Evolutionary conservation across 1,139 yeast genomes (phyloP).

Genomic region (Keqinozyma sinolaborantium): DNA sequence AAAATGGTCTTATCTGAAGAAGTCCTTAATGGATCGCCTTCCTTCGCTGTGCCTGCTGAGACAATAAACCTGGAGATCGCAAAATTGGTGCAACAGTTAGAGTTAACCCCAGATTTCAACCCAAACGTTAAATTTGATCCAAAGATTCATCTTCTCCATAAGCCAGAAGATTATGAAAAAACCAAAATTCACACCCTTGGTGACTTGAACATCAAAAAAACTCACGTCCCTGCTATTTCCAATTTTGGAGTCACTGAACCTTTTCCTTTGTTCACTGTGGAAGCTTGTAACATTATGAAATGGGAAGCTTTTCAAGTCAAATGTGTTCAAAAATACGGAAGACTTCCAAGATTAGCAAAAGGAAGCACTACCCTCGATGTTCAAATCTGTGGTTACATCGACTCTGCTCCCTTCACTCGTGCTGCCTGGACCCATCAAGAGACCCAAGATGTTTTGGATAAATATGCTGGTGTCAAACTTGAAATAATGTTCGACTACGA

Average conservation of each 20-base stretch:
- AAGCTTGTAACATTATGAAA: slow-evolving; percentile 28
- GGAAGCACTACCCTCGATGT: slow-evolving; percentile 22
- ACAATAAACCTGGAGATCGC: slow-evolving; percentile 21
- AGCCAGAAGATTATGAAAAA: slow-evolving; percentile 16
- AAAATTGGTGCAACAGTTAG: slow-evolving; percentile 15
- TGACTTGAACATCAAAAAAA: slow-evolving; percentile 24
- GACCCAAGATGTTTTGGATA: slow-evolving; percentile 17
- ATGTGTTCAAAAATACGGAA: slow-evolving; percentile 19
- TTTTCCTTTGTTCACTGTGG: slow-evolving; percentile 26
- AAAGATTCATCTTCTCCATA: slow-evolving; percentile 19
- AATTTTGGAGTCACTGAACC: slow-evolving; percentile 28
- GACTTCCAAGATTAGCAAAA: slow-evolving; percentile 23
- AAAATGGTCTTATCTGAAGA: too few species aligned
- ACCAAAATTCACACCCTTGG: slow-evolving; percentile 18
- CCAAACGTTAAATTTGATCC: slow-evolving; percentile 26
- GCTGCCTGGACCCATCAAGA: slow-evolving; percentile 18
- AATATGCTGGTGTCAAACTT: slow-evolving; percentile 19
- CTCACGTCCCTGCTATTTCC: slow-evolving; percentile 20
- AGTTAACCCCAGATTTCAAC: slow-evolving; percentile 20
- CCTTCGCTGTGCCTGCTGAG: slow-evolving; percentile 14
- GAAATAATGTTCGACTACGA: slow-evolving; percentile 23
- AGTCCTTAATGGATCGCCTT: slow-evolving; percentile 12
- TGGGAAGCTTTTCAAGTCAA: slow-evolving; percentile 27
- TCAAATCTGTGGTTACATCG: slow-evolving; percentile 27
- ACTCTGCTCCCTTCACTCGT: slow-evolving; percentile 21